Evolutionary conservation across 495 filamentous ascomycete genomes (phyloP), one percentile per base, ranked within the genome.

Genomic region (Annulohypoxylon moriforme): DNA sequence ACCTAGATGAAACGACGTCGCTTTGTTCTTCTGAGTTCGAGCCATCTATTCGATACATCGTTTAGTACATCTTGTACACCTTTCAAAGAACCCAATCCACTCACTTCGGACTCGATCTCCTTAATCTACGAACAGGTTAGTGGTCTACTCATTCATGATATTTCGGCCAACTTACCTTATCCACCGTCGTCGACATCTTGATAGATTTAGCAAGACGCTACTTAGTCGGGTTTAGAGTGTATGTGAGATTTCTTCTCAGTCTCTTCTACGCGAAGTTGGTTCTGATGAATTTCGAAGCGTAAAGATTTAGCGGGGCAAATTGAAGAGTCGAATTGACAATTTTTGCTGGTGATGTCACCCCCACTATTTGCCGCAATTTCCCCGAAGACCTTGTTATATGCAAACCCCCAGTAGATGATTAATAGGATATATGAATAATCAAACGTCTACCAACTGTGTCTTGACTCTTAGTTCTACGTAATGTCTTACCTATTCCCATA

Each of bases 11-110:
- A 90, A 99, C 33, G 94, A 94, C 13, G 96, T 99, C 40, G 93
- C 93, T 83, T 99, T 98, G 81, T 98, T 98, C 84, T 98, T 98
- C 80, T 98, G 96, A 75, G 94, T 98, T 81, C 88, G 88, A 81
- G 94, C 93, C 94, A 96, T 96, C 90, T 93, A 69, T 69, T 49
- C 60, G 62, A 50, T 44, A 72, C 10, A 69, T 25, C 34, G 22
- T 71, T 72, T 63, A 76, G 73, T 62, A 74, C 25, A 57, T 57
- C 56, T 20, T 29, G 58, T 62, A 58, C 47, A 29, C 50, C 66
- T 14, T 7, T 33, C 29, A 52, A 33, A 42, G 36, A 68, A 47
- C 25, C 53, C 60, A 64, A 66, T 20, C 44, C 40, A 82, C 84
- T 77, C 85, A 88, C 91, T 83, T 98, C 96, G 84, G 91, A 84